A percentile compares a stretch with the other conserved stretches of the same genome.
phyloP scores from a whole-genome alignment of 225 moss, liverwort and hornwort genomes.

The Neckera pumila region DNA sequence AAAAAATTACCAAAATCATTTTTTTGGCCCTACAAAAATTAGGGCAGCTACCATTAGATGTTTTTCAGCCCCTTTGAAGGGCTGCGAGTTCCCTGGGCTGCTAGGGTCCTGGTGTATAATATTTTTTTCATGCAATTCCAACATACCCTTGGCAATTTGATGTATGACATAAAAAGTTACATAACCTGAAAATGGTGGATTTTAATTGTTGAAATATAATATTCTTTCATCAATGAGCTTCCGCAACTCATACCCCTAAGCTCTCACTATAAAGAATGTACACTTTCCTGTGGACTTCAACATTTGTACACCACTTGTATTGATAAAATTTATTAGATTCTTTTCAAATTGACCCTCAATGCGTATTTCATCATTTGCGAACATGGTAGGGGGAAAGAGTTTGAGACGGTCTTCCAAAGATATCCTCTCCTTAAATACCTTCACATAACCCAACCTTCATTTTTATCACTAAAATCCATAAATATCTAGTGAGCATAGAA shows the following conservation, averaged over 20 bases:
- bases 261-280: background rate
- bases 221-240: background rate
- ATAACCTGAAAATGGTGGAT: background rate
- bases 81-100: too few species aligned
- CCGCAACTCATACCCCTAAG: background rate
- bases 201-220: background rate
- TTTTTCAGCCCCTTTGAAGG: too few species aligned
- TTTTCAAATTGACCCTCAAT: fast-evolving
- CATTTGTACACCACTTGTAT: background rate
- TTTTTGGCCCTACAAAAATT: too few species aligned
- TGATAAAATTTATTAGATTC: too few species aligned
- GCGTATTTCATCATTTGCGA: background rate
- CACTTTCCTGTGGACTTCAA: background rate
- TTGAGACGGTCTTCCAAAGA: background rate
- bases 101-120: background rate
- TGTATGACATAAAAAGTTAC: too few species aligned
- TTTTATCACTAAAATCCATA: fast-evolving
- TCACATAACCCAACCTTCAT: fast-evolving
- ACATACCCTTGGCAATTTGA: background rate
- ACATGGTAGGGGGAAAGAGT: background rate
- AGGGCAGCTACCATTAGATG: too few species aligned
- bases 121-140: background rate
- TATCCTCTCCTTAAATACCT: background rate
- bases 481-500: fast-evolving
- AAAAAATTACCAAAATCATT: too few species aligned